Evolutionary conservation across 306 rosid genomes (phyloP), one percentile per base, ranked within the genome.

Genomic region (Dalbergia cultrata): DNA sequence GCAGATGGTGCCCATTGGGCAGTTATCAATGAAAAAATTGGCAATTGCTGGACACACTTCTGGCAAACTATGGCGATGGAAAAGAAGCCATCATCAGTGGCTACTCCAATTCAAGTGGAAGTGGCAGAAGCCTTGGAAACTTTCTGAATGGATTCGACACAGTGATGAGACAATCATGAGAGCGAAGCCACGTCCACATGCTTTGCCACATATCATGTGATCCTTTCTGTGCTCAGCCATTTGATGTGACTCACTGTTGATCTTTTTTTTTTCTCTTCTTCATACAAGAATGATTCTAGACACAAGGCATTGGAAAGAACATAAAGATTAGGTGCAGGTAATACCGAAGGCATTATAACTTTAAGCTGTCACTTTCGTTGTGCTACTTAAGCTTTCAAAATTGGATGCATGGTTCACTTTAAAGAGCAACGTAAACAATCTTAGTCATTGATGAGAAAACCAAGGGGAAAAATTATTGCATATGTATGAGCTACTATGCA

Each of bases 71-170:
- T 96, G 99, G 99, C 89, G 97, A 77, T 96, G 99, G 99, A 96
- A 93, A 78, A 92, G 99, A 87, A 96, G 99, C 79, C 99, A 96
- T 83, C 99, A 96, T 82, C 98, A 87, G 72, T 96, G 99, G 98
- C 89, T 96, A 56, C 14, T 96, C 34, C 98, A 96, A 79, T 96
- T 96, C 81, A 96, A 93, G 74, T 96, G 99, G 99, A 96, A 92
- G 80, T 96, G 99, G 99, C 99, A 96, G 84, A 96, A 96, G 81
- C 99, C 99, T 3, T 96, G 99, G 99, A 96, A 88, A 88, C 97
- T 96, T 70, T 93, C 99, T 62, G 98, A 96, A 83, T 82, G 74
- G 91, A 96, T 96, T 80, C 92, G 98, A 58, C 93, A 90, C 82
- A 96, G 97, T 60, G 99, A 96, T 43, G 99, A 96, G 85, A 96